Base-by-base conservation (phyloP, 345 rosid species). In the Adansonia digitata region DNA sequence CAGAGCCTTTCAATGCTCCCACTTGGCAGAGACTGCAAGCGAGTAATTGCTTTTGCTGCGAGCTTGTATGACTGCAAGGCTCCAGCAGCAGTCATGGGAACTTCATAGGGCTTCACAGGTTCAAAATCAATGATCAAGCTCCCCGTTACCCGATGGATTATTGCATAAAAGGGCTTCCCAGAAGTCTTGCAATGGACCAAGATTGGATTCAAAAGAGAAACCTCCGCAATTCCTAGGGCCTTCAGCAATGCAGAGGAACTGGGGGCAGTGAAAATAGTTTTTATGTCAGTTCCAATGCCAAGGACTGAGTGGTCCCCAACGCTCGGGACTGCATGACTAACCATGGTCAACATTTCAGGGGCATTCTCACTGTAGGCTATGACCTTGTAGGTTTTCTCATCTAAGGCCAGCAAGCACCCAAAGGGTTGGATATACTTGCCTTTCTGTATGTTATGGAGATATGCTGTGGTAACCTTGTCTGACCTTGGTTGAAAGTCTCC, bases 41-140 rank as follows among this genome's bases (percentile, higher is more conserved):
- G 84, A 17, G 95, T 84, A 69, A 94, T 92, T 15, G 98, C 98
- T 80, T 94, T 94, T 26, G 97, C 98, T 42, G 98, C 98, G 20
- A 94, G 97, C 82, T 92, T 94, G 84, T 94, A 92, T 22, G 98
- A 94, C 79, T 92, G 98, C 76, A 94, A 81, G 51, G 98, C 98
- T 49, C 98, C 98, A 67, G 97, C 94, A 77, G 98, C 94, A 59
- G 97, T 91, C 98, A 90, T 91, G 67, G 98, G 95, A 35, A 90
- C 94, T 86, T 94, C 98, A 62, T 89, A 91, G 53, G 97, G 97
- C 79, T 94, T 94, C 77, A 94, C 98, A 10, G 97, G 98, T 79
- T 94, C 98, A 66, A 94, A 91, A 75, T 94, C 98, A 18, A 94
- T 81, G 14, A 94, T 86, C 78, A 92, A 82, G 88, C 98, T 89